Conservation (phyloP, 2,329 filamentous ascomycete species). For the Beauveria caledonica region DNA sequence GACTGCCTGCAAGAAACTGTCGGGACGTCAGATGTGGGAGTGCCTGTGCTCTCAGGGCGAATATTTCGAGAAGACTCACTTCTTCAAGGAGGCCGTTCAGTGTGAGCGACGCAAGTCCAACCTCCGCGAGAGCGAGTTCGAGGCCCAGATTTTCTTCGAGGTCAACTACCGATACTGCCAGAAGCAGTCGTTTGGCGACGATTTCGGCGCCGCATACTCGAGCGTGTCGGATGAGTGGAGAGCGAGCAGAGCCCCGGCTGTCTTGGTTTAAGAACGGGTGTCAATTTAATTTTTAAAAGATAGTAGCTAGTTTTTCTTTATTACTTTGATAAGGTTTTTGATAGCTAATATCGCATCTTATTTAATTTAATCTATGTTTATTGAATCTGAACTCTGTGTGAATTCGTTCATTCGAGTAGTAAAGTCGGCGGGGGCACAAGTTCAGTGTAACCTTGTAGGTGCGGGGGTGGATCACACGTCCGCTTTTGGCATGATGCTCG, state of each 20-base stretch:
- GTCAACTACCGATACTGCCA: neutral
- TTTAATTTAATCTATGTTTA: neutral
- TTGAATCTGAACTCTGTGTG: too few relatives aligned
- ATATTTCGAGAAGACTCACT: too few relatives aligned
- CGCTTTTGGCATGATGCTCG: too few relatives aligned
- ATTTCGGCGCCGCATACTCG: neutral
- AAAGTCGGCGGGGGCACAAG: too few relatives aligned
- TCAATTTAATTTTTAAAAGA: neutral
- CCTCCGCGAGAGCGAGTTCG: neutral
- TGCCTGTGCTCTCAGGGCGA: neutral
- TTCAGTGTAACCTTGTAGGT: too few relatives aligned
- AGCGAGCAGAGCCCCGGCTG: neutral
- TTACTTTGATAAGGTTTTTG: neutral
- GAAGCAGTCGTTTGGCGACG: neutral
- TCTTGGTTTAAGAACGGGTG: neutral
- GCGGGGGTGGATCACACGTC: too few relatives aligned
- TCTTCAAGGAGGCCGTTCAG: too few relatives aligned
- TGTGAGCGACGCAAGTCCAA: too few relatives aligned
- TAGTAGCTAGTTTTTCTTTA: neutral
- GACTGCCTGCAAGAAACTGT: neutral
- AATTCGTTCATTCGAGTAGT: too few relatives aligned
- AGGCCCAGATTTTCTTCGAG: neutral
- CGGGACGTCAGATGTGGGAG: neutral
- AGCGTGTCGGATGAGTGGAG: neutral
- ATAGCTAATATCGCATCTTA: neutral